Base-by-base conservation (phyloP, 1,139 yeast genomes). In the Blastobotrys serpentis region DNA sequence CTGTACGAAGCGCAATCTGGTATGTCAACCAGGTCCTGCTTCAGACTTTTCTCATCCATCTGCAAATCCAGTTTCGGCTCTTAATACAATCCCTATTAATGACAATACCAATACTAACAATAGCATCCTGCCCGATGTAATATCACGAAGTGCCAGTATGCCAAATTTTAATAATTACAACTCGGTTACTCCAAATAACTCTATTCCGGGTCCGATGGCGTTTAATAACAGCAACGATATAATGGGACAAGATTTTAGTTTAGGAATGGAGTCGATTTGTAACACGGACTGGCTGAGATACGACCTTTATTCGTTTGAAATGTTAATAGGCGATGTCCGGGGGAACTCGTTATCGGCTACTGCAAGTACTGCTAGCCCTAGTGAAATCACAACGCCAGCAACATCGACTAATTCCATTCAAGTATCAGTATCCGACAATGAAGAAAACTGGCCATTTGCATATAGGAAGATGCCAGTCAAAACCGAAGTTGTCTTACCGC, bases 1-100 rank as follows among this genome's bases (percentile, higher is more conserved):
- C 36, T 52, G 55, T 38, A 30, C 39, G n/a, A 51, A 44, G 29
- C 41, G 53, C 8, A 36, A 43, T n/a, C 18, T 52, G 4, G 39
- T 30, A 4, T 52, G 55, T 23, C 48, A 50, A 13, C 50, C 52
- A n/a, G 48, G 49, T 3, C 52, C 50, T n/a, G 49, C 47, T 11
- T 18, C 48, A 2, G n/a, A 18, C 14, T 3, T 17, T 11, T 11
- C 32, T 7, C 4, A 4, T 29, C 14, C 32, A 10, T 14, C 13
- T 11, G 32, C 13, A 29, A 11, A 29, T 29, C 32, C 32, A 7
- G 14, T 14, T 29, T 14, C 32, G 7, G 14, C 32, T 11, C 32
- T 11, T 29, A n/a, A n/a, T n/a, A n/a, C n/a, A n/a, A n/a, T n/a
- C n/a, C n/a, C n/a, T n/a, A n/a, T n/a, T 11, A 29, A 29, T 29